Base-by-base conservation (phyloP, 345 rosid genomes). In the Gossypium rotundifolium region DNA sequence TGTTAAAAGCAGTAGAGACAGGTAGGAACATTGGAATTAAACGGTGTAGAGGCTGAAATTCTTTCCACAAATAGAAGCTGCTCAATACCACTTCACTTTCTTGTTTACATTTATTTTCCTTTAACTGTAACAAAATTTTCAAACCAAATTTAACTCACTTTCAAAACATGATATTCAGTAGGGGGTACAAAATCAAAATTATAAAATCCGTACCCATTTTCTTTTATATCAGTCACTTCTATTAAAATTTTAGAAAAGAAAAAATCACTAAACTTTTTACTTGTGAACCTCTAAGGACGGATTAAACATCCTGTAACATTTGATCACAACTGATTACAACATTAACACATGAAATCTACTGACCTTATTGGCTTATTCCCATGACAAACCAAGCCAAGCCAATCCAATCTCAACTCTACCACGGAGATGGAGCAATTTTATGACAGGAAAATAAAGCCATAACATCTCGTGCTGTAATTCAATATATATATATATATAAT, bases 351-450 rank as follows among this genome's bases (percentile, higher is more conserved):
- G 7, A 17, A 22, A 18, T 23, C 9, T 20, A 53, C 55, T 7
- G 1, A 65, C 46, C 53, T 74, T 64, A 57, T 57, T 57, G 62
- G 62, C 33, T 57, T 57, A 54, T 75, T 65, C 54, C 64, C 38
- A 25, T 23, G 14, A 11, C 63, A 59, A 27, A 11, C 44, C 64
- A 7, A 40, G 9, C 23, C 68, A 60, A 45, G 57, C 59, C 55
- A 75, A 66, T 13, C 45, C 52, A 53, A 65, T 54, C 65, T 75
- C 77, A 23, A 58, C 33, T 23, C 62, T 11, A 2, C 60, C 49
- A 27, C 70, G 53, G 40, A 33, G 40, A 33, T 33, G 40, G 40
- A 33, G 40, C 23, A 2, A 17, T 14, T 49, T 48, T 63, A 23
- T 42, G 51, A 33, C 48, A 0, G 40, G 61, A 59, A 60, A 27